Evolutionary conservation across 2,329 filamentous ascomycete genomes (phyloP), one percentile per base, ranked within the genome.

Genomic region (Colletotrichum filicis): DNA sequence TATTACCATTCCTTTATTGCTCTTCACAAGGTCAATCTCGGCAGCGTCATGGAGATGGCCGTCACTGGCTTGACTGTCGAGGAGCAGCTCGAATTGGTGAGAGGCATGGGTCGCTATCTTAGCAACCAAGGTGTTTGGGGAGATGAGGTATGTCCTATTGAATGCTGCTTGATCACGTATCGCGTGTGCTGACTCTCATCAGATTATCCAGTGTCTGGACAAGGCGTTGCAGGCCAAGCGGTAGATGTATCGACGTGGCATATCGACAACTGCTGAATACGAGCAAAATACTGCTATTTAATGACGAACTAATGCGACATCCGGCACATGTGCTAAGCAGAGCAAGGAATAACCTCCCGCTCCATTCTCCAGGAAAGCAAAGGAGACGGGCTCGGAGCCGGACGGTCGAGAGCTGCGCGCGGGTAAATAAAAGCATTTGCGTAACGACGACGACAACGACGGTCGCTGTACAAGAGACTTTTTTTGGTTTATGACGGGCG

Each of bases 1-100:
- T 99, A 99, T 85, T 99, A 97, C 85, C 95, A 98, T 82, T 97
- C 94, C 79, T 99, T 99, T 82, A 96, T 99, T 79, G 95, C 95
- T 4, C 88, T 95, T 7, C 92, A 98, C 87, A 95, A 96, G 83
- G 92, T 93, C 52, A 95, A 89, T 69, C 92, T 98, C 24, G 97
- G 96, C 24, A 91, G 91, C 67, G 93, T 99, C 46, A 93, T 99
- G 77, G 96, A 99, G 86, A 91, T 92, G 14, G 96, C 94, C 63
- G 97, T 99, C 77, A 97, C 92, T 6, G 95, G 95, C n/a, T 85
- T 99, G 77, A 92, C 91, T 0, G 85, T 92, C 1, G 95, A 98
- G 53, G 95, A 99, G 83, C 96, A 99, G 84, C 87, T 98, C 74
- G 96, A 98, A 83, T 86, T 94, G 65, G 87, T 95, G 30, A 90